These are phyloP conservation scores for Entomortierella beljakovae DNA, from an alignment of 192 early-diverging fungal genomes.

Conservation along the genomic window DNA sequence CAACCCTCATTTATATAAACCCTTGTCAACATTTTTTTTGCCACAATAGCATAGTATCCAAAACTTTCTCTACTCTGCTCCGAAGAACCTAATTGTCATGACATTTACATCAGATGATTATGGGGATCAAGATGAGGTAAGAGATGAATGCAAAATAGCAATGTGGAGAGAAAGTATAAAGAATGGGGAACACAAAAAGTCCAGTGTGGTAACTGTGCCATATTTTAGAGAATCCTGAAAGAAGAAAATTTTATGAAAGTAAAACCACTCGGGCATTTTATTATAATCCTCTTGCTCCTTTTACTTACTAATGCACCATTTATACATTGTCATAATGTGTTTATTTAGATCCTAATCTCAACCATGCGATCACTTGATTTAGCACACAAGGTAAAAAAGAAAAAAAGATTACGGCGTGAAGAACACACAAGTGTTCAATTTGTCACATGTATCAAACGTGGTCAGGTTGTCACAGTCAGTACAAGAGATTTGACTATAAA, in stretches of 20 bases:
- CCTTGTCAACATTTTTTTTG: too few species aligned
- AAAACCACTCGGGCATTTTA: too few species aligned
- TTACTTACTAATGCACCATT: not conserved
- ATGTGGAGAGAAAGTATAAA: too few species aligned
- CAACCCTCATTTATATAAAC: too few species aligned
- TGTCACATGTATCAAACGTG: not conserved
- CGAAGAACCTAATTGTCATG: too few species aligned
- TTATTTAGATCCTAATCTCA: conserved; percentile 44
- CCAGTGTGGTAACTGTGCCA: too few species aligned
- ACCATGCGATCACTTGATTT: conserved; percentile 52
- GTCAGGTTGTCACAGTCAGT: not conserved
- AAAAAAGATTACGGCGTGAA: not conserved
- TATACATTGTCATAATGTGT: not conserved
- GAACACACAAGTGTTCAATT: not conserved
- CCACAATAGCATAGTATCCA: too few species aligned
- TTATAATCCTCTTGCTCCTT: too few species aligned
- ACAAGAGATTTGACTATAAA: not conserved
- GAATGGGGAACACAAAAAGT: too few species aligned
- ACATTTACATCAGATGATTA: conserved; percentile 30
- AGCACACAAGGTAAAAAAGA: conserved; percentile 31
- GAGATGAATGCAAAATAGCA: conserved; percentile 6
- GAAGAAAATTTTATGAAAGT: too few species aligned
- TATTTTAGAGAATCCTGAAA: too few species aligned
- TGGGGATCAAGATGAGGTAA: conserved; percentile 37
- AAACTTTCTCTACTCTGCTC: too few species aligned